phyloP scores from a whole-genome alignment of 345 rosid genomes.

The Lumnitzera racemosa region DNA sequence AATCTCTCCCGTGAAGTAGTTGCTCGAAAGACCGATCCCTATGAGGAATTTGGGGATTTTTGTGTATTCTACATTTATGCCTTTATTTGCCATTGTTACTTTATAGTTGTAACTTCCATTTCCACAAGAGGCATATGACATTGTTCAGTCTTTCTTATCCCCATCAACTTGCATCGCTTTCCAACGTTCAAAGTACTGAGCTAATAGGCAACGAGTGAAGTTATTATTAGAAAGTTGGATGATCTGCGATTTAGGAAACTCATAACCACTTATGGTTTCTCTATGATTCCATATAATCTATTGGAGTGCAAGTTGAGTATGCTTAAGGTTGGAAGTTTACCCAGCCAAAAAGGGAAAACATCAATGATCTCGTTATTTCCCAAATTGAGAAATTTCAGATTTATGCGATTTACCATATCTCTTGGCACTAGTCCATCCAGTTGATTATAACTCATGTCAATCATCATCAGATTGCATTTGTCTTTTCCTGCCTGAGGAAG shows the following conservation, averaged over 20 bases:
- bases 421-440: not conserved
- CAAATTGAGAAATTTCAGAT: slow-evolving; percentile 6
- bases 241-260: slow-evolving; percentile 7
- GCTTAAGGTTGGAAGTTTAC: slow-evolving; percentile 2
- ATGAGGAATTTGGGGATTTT: not conserved
- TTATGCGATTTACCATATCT: not conserved
- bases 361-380: slow-evolving; percentile 11
- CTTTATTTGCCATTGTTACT: slow-evolving; percentile 1
- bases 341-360: slow-evolving; percentile 22
- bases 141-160: not conserved
- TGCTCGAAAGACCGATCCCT: slow-evolving; percentile 3
- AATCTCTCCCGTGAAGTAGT: slow-evolving; percentile 10
- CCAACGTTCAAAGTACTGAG: slow-evolving; percentile 12
- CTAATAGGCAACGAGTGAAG: slow-evolving; percentile 10
- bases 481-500: not conserved
- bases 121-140: not conserved
- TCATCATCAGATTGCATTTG: not conserved
- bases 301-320: slow-evolving; percentile 10
- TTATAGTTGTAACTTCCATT: not conserved
- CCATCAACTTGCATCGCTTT: slow-evolving; percentile 14
- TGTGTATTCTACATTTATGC: not conserved
- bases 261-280: not conserved
- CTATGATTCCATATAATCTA: not conserved
- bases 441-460: slow-evolving; percentile 2
- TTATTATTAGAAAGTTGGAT: slow-evolving; percentile 13